phyloP scores from a whole-genome alignment of 495 filamentous ascomycete genomes.

The Astrothelium subdiscretum region DNA sequence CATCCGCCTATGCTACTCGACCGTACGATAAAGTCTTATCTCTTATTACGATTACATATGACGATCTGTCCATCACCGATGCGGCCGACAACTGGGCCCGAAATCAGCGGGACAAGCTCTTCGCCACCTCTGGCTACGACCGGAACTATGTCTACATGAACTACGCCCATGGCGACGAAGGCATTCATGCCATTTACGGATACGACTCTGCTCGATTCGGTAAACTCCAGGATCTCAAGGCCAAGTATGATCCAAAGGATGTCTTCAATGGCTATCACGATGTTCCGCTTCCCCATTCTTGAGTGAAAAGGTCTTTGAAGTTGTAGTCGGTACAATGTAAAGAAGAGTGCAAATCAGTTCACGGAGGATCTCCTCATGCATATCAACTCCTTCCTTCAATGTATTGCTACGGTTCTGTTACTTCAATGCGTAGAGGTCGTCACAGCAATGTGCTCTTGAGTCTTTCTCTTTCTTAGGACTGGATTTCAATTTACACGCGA shows the following conservation, averaged over 20 bases:
- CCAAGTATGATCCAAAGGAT: conserved; percentile 44
- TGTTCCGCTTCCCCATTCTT: not conserved
- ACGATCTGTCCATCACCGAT: not conserved
- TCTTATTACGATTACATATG: not conserved
- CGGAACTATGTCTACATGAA: conserved; percentile 7
- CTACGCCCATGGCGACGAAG: conserved; percentile 4
- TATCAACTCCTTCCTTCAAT: too few relatives aligned
- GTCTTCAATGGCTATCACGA: conserved; percentile 34
- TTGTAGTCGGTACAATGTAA: too few relatives aligned
- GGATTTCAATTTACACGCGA: too few relatives aligned
- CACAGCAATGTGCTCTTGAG: too few relatives aligned
- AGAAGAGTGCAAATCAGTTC: too few relatives aligned
- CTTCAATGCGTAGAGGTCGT: too few relatives aligned
- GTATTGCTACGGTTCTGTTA: too few relatives aligned
- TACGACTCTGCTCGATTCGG: conserved; percentile 28
- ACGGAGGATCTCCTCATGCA: too few relatives aligned
- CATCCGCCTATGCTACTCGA: not conserved
- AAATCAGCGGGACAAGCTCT: not conserved
- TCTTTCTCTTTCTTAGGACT: too few relatives aligned
- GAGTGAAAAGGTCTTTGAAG: not conserved
- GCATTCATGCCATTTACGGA: conserved; percentile 31
- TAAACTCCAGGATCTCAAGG: conserved; percentile 35
- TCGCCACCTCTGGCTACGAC: not conserved
- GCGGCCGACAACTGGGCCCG: not conserved
- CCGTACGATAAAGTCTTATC: not conserved